These are phyloP conservation scores for Euphorbia lathyris DNA, from an alignment of 345 rosid genomes.

Conservation along the genomic window DNA sequence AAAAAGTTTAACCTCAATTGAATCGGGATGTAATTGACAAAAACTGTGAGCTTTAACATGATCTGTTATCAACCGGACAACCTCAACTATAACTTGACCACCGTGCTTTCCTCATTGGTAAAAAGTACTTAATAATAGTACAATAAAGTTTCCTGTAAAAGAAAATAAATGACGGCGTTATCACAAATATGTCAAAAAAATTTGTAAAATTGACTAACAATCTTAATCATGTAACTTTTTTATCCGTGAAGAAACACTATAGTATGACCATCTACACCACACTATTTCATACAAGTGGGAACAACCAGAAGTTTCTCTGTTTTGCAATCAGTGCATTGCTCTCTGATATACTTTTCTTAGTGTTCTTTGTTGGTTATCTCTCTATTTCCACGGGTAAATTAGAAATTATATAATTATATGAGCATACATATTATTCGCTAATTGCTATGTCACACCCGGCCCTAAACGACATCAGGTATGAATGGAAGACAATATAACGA, in stretches of 20 bases:
- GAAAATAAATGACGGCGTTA: no score
- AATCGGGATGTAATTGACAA: conserved; percentile 90
- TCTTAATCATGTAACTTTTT: background rate
- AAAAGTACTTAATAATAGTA: no score
- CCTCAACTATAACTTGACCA: no score
- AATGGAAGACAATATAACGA: no score
- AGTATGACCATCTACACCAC: no score
- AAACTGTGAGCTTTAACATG: conserved; percentile 66
- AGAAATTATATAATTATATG: background rate
- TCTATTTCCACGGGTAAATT: background rate
- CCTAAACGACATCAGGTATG: no score
- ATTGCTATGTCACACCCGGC: no score
- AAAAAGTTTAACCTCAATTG: no score
- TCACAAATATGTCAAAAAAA: background rate
- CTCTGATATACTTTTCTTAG: background rate
- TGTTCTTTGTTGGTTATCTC: background rate
- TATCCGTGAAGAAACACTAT: background rate
- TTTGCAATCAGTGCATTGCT: no score
- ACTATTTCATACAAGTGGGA: no score
- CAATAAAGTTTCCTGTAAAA: no score
- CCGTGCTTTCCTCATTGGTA: no score
- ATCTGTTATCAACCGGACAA: conserved; percentile 78
- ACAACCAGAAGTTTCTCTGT: background rate
- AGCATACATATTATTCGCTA: background rate
- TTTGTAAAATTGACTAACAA: background rate